A percentile compares a stretch with the other conserved stretches of the same genome.
Evolutionary conservation across 257 asterid genomes (phyloP).

Genomic region (Solanum sitiens): DNA sequence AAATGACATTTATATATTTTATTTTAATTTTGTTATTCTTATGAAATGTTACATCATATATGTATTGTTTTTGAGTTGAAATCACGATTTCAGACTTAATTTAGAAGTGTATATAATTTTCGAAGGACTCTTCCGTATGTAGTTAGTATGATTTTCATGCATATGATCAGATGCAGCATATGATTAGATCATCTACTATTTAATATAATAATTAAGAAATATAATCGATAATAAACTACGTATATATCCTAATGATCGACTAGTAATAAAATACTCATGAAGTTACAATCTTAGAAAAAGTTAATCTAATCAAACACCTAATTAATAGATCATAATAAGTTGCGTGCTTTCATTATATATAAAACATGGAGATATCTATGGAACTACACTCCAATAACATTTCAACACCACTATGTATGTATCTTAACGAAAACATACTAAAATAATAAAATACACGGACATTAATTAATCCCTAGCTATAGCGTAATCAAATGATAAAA

Average conservation of each 20-base stretch:
- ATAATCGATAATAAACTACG: neutral
- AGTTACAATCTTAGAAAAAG: neutral
- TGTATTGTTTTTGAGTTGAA: too few species aligned
- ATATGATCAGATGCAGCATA: too few species aligned
- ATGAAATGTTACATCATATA: too few species aligned
- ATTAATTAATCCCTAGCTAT: neutral
- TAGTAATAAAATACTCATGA: neutral
- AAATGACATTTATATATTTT: neutral
- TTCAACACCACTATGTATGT: neutral
- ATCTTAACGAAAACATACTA: neutral
- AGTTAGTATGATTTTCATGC: neutral
- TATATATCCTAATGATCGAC: neutral
- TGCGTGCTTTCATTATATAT: neutral
- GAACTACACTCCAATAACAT: neutral
- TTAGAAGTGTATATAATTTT: too few species aligned
- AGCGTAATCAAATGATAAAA: neutral
- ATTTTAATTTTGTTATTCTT: neutral
- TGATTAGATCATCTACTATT: too few species aligned
- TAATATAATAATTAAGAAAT: neutral
- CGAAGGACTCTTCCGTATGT: neutral
- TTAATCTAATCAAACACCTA: neutral
- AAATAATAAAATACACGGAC: neutral
- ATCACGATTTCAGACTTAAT: too few species aligned
- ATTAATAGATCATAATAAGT: neutral
- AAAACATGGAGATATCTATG: neutral